phyloP scores from a whole-genome alignment of 2,329 filamentous ascomycete genomes.

The Mycogone perniciosa region DNA sequence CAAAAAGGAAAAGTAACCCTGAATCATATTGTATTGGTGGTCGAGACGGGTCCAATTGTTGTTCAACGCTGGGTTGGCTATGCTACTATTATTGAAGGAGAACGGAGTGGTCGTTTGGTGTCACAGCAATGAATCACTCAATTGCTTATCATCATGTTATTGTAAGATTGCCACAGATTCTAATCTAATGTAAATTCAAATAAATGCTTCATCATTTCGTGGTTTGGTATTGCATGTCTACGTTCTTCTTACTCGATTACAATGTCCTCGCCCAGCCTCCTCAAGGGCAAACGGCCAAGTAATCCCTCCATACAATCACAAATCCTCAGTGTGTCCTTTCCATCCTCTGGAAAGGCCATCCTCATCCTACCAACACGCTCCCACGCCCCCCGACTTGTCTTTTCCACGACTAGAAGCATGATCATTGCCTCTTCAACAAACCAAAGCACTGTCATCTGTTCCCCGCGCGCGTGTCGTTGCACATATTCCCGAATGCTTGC shows the following conservation, averaged over 20 bases:
- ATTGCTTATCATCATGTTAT: too few species aligned
- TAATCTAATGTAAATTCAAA: too few species aligned
- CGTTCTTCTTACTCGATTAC: constrained; percentile 23
- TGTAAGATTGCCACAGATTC: too few species aligned
- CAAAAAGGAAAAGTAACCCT: neutral
- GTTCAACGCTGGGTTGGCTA: too few species aligned
- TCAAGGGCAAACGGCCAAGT: constrained; percentile 26
- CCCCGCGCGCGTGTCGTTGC: constrained; percentile 27
- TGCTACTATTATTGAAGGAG: too few species aligned
- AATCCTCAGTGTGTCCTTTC: constrained; percentile 25
- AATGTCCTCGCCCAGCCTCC: constrained; percentile 27
- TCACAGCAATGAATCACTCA: too few species aligned
- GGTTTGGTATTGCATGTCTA: neutral
- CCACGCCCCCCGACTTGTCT: constrained; percentile 20
- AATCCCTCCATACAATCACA: constrained; percentile 27
- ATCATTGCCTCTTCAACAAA: constrained; percentile 29
- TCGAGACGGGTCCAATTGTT: too few species aligned
- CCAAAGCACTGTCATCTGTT: constrained; percentile 32
- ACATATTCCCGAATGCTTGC: constrained; percentile 29
- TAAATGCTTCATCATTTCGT: too few species aligned
- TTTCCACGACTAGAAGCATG: constrained; percentile 29
- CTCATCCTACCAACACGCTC: constrained; percentile 30
- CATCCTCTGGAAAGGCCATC: constrained; percentile 29
- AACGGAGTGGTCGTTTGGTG: too few species aligned
- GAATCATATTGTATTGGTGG: too few species aligned